These are phyloP conservation scores for Ophiorrhiza pumila DNA, from an alignment of 257 asterid species.

Conservation along the genomic window DNA sequence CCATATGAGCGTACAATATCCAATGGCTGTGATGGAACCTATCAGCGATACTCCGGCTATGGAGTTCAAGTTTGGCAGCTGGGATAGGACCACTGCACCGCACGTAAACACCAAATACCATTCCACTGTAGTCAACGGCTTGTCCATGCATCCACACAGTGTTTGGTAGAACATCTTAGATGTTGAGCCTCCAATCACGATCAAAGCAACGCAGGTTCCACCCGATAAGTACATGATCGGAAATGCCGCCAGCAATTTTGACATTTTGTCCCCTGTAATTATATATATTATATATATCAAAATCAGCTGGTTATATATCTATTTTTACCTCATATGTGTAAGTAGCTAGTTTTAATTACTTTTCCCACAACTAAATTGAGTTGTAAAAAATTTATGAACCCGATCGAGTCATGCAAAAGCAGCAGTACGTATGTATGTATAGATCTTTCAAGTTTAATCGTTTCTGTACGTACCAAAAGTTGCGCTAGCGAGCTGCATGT, in stretches of 20 bases:
- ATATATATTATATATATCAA: not conserved
- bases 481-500: slow-evolving; percentile 72
- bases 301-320: no score
- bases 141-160: slow-evolving; percentile 55
- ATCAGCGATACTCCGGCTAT: slow-evolving; percentile 81
- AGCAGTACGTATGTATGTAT: no score
- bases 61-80: slow-evolving; percentile 88
- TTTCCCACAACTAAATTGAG: no score
- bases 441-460: no score
- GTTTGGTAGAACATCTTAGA: slow-evolving; percentile 55
- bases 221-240: slow-evolving; percentile 74
- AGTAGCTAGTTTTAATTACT: no score
- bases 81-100: slow-evolving; percentile 72
- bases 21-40: slow-evolving; percentile 82
- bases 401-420: no score
- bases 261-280: slow-evolving; percentile 27
- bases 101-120: slow-evolving; percentile 89
- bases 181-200: slow-evolving; percentile 81
- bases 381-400: no score
- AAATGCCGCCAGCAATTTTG: slow-evolving; percentile 35
- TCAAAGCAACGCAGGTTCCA: slow-evolving; percentile 76
- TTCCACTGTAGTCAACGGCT: slow-evolving; percentile 61
- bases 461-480: slow-evolving; percentile 70
- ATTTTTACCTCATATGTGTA: no score
- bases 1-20: slow-evolving; percentile 80